A percentile compares a stretch with the other conserved stretches of the same genome.
These are phyloP conservation scores for Smittium culicis DNA, from an alignment of 371 early-diverging fungal species.

Conservation along the genomic window DNA sequence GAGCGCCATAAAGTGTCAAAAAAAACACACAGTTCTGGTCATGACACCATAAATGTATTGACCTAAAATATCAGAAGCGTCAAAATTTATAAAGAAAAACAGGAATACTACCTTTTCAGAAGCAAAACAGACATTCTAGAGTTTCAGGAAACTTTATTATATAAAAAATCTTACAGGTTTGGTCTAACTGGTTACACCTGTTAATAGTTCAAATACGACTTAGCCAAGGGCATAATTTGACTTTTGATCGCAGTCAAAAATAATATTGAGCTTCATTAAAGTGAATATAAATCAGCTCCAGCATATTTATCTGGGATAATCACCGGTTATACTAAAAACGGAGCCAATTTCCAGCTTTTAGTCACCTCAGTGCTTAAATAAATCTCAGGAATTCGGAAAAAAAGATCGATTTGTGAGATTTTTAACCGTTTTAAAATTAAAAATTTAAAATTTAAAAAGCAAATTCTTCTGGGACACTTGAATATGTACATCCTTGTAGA, in stretches of 20 bases:
- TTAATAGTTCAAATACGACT: neutral
- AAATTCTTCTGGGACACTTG: neutral
- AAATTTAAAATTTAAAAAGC: neutral
- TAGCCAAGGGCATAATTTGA: neutral
- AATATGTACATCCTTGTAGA: neutral
- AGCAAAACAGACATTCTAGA: neutral
- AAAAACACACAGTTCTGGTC: too few species aligned
- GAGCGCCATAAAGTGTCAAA: too few species aligned
- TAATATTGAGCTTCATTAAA: neutral
- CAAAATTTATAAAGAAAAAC: neutral
- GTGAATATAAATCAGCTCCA: neutral
- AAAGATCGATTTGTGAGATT: neutral
- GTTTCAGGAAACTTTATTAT: neutral
- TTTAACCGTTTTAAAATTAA: neutral
- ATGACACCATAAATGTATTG: too few species aligned
- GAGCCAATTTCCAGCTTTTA: neutral
- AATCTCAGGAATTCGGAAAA: neutral
- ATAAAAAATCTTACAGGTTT: constrained; percentile 7
- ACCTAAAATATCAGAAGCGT: neutral
- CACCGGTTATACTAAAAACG: neutral
- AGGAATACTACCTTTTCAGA: neutral
- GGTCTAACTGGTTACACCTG: neutral
- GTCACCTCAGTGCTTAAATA: neutral
- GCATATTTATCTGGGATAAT: neutral
- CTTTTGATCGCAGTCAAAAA: neutral